Evolutionary conservation across 805 yeast genomes (phyloP), one percentile per base, ranked within the genome.

Genomic region (Komagataella pseudopastoris): DNA sequence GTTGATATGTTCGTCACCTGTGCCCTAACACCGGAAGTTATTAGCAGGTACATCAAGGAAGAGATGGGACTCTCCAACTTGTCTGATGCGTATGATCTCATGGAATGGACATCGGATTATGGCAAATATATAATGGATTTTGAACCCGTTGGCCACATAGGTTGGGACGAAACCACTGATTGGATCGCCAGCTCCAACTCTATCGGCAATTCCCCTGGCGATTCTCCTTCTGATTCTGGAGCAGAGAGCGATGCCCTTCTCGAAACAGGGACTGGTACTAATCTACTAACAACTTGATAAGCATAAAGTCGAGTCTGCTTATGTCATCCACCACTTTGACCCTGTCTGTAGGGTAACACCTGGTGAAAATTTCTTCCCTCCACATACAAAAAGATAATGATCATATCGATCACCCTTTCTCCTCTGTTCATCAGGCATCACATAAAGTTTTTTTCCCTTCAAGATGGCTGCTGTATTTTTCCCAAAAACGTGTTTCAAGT

Each of bases 401-500:
- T 30, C 39, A 14, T 14, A 30, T 30, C 14, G 39, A 30, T 30
- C 39, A 30, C 39, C 39, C 39, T 30, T 30, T 30, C 39, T 30
- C 39, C 39, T 30, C 39, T 30, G 39, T 30, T 30, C n/a, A 30
- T 5, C 10, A 30, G 36, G 14, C 12, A 30, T 30, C 39, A 3
- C 4, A 8, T 30, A 30, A 30, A 4, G 10, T 30, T 30, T 30
- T 30, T 30, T 14, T 14, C 39, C 12, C 14, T 30, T 10, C 39
- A 8, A 30, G 39, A 30, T 30, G 39, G 39, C 39, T 8, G 39
- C 39, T 30, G 39, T 30, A 30, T 30, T 30, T 30, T 30, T 30
- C 39, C 39, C 39, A 30, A 86, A 84, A 78, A 83, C 91, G 57
- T 86, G 95, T 75, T 86, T 80, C 77, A 88, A 87, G 68, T 88